Evolutionary conservation across 2,329 filamentous ascomycete species (phyloP).

Genomic region (Monosporascus sp.): DNA sequence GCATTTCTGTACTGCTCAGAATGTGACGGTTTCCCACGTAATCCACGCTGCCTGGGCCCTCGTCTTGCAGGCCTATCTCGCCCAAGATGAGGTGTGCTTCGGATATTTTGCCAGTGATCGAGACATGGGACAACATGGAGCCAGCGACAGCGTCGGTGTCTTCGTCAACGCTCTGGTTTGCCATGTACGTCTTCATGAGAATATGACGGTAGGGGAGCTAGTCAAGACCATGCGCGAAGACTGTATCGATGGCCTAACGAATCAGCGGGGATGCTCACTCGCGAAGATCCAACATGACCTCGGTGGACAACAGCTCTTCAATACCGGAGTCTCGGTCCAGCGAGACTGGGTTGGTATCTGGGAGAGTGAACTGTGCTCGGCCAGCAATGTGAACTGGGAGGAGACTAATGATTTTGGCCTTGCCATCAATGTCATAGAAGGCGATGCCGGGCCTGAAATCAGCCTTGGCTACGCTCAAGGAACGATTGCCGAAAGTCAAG

Average conservation of each 20-base stretch:
- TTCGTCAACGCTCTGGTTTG: not conserved
- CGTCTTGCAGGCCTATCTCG: not conserved
- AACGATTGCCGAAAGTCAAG: not conserved
- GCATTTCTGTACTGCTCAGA: not conserved
- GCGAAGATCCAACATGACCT: not conserved
- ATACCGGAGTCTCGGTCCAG: not conserved
- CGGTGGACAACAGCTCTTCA: not conserved
- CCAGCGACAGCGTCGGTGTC: not conserved
- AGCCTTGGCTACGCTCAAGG: not conserved
- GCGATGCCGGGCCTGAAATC: not conserved
- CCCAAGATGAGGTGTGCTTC: not conserved
- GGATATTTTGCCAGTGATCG: not conserved
- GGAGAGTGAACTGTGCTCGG: not conserved
- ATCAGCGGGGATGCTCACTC: not conserved
- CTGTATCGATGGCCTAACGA: not conserved
- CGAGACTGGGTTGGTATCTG: not conserved
- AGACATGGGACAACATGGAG: not conserved
- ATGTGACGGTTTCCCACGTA: not conserved
- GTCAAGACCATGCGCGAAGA: not conserved
- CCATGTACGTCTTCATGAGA: not conserved
- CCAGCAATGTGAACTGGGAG: not conserved
- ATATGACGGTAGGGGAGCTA: not conserved
- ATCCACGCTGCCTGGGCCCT: not conserved
- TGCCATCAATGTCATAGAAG: not conserved
- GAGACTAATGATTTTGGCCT: not conserved